Evolutionary conservation across 2,329 filamentous ascomycete genomes (phyloP), one percentile per base, ranked within the genome.

Genomic region (Lachnellula occidentalis): DNA sequence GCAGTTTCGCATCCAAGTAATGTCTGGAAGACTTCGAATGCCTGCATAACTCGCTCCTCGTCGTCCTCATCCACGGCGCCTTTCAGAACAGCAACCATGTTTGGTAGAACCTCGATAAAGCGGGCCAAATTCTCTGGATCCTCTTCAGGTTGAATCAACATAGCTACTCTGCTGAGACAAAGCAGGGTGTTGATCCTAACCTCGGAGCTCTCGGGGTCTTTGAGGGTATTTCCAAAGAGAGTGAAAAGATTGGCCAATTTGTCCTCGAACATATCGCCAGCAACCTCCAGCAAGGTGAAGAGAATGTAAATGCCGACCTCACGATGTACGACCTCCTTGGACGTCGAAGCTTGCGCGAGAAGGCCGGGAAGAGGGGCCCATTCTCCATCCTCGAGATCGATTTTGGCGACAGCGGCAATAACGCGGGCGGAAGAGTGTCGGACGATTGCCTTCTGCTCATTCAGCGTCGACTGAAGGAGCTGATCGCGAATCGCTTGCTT

Each of bases 1-100:
- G 89, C 82, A 31, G 90, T 87, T 70, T 96, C 92, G 71, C 90
- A 96, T 60, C 88, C 88, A 51, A 99, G 82, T 66, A 96, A 86
- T 49, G 90, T 94, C 77, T 97, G 94, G 81, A 97, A 96, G 62
- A 96, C 91, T 70, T 97, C 94, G 65, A 97, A 99, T 24, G 90
- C 84, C 69, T 92, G 86, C 78, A 92, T 90, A 64, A 88, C 86
- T 70, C 88, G 87, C 69, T 96, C 92, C 65, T 96, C 92, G 65
- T 96, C 88, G 54, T 82, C 81, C 54, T 81, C 80, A 65, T 90
- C 82, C 55, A 97, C 88, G 24, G 88, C 83, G 59, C 86, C 81
- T 79, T 96, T 94, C 62, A 97, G 80, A 11, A 96, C 90, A 60
- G 85, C 82, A 56, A 97, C 92, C 87, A 97, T 94, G 66, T 83